Conservation (phyloP, 768 basidiomycete species). For the Leucocoprinus birnbaumii region DNA sequence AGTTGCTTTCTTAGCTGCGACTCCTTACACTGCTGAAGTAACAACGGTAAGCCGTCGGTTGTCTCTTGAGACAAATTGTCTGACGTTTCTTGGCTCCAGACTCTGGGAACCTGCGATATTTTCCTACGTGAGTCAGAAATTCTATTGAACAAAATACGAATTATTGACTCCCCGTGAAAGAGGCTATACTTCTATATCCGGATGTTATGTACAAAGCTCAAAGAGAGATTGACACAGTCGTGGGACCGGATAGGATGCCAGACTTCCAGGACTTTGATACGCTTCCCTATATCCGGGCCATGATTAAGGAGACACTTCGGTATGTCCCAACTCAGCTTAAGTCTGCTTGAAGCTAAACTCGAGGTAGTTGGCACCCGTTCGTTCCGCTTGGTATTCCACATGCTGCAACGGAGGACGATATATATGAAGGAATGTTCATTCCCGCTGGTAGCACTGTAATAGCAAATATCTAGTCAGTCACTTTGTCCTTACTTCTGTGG, state of each 20-base stretch:
- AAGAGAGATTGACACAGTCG: slow-evolving; percentile 30
- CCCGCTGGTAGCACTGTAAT: slow-evolving; percentile 28
- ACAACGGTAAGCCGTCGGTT: slow-evolving; percentile 20
- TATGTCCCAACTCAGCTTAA: background rate
- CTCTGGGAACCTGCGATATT: slow-evolving; percentile 12
- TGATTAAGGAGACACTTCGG: slow-evolving; percentile 23
- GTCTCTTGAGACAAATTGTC: background rate
- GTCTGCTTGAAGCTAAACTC: background rate
- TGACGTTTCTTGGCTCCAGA: slow-evolving; percentile 11
- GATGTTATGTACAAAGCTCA: slow-evolving; percentile 28
- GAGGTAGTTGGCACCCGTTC: slow-evolving; percentile 21
- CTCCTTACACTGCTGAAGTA: slow-evolving; percentile 26
- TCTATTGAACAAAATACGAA: background rate
- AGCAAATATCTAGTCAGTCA: slow-evolving; percentile 22
- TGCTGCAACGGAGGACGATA: slow-evolving; percentile 30
- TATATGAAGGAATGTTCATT: slow-evolving; percentile 32
- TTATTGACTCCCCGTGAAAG: slow-evolving; percentile 15
- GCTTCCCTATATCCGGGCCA: slow-evolving; percentile 23
- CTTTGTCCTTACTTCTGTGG: background rate
- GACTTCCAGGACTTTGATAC: slow-evolving; percentile 25
- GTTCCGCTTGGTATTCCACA: slow-evolving; percentile 30
- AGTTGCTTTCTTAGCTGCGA: slow-evolving; percentile 31
- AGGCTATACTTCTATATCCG: slow-evolving; percentile 31
- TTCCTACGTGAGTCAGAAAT: slow-evolving; percentile 6
- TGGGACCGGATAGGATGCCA: slow-evolving; percentile 28